Conservation (phyloP, 768 basidiomycete species). For the Termitomyces sp. region DNA sequence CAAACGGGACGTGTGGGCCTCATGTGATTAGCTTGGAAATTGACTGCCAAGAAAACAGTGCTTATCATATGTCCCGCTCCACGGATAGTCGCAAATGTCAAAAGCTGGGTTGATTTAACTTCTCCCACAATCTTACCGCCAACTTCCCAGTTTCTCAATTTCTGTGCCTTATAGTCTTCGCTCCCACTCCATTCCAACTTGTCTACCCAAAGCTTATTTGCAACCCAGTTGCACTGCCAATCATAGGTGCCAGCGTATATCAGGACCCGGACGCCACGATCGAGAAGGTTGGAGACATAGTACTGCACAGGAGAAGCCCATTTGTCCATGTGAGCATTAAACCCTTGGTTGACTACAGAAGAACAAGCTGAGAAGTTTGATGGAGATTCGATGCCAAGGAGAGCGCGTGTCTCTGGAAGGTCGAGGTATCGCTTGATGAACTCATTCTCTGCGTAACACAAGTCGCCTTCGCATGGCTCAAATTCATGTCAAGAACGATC, state of each 20-base stretch:
- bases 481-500: not conserved
- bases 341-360: slow-evolving; percentile 42
- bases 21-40: slow-evolving; percentile 15
- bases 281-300: slow-evolving; percentile 65
- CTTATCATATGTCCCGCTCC: slow-evolving; percentile 59
- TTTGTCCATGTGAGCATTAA: slow-evolving; percentile 57
- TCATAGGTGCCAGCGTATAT: slow-evolving; percentile 76
- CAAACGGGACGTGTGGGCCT: slow-evolving; percentile 55
- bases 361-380: slow-evolving; percentile 61
- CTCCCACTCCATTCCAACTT: slow-evolving; percentile 70
- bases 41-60: slow-evolving; percentile 16
- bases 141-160: slow-evolving; percentile 59
- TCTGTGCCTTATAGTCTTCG: slow-evolving; percentile 42
- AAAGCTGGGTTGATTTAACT: slow-evolving; percentile 32
- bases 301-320: slow-evolving; percentile 47
- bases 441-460: slow-evolving; percentile 21
- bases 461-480: slow-evolving; percentile 21
- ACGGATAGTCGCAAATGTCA: slow-evolving; percentile 37
- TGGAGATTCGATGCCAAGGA: slow-evolving; percentile 23
- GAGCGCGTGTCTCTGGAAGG: slow-evolving; percentile 16
- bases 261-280: slow-evolving; percentile 71
- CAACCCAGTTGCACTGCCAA: slow-evolving; percentile 80
- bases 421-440: slow-evolving; percentile 19
- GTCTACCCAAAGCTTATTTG: slow-evolving; percentile 76
- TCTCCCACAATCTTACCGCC: slow-evolving; percentile 46